Conservation (phyloP, 192 early-diverging fungal genomes). For the Dissophora globulifera region DNA sequence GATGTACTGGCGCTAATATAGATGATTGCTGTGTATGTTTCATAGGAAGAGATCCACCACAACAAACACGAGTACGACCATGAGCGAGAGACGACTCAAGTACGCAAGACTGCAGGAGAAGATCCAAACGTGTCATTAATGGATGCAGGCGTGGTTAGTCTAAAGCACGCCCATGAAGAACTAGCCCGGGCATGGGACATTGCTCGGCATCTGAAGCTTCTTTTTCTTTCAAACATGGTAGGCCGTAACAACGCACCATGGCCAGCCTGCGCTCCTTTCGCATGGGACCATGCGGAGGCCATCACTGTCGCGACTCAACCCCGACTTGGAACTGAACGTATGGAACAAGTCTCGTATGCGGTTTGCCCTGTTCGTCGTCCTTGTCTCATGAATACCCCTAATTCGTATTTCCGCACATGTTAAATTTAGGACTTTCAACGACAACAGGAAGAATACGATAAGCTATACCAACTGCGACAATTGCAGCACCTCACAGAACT, state of each 20-base stretch:
- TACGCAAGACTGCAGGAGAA: slow-evolving; percentile 22
- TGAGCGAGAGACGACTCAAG: slow-evolving; percentile 50
- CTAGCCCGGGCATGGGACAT: neutral
- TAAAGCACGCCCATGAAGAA: neutral
- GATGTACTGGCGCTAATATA: neutral
- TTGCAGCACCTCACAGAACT: slow-evolving; percentile 20
- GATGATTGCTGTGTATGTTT: neutral
- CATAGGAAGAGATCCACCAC: slow-evolving; percentile 45
- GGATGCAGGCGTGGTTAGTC: slow-evolving; percentile 41
- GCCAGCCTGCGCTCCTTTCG: neutral
- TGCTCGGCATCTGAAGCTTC: neutral
- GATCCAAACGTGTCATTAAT: slow-evolving; percentile 11
- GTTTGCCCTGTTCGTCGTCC: no score
- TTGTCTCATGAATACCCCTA: neutral
- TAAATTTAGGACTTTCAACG: slow-evolving; percentile 26
- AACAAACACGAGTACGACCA: slow-evolving; percentile 49
- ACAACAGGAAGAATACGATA: slow-evolving; percentile 45
- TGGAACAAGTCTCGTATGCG: no score
- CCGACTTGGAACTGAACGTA: slow-evolving; percentile 38
- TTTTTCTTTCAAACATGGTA: neutral
- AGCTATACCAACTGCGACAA: slow-evolving; percentile 32
- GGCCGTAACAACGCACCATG: slow-evolving; percentile 3
- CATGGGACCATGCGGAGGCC: slow-evolving; percentile 1
- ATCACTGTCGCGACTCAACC: slow-evolving; percentile 41
- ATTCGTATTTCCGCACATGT: neutral